Base-by-base conservation (phyloP, 73 alveolate species). In the Uronychia setigera region DNA sequence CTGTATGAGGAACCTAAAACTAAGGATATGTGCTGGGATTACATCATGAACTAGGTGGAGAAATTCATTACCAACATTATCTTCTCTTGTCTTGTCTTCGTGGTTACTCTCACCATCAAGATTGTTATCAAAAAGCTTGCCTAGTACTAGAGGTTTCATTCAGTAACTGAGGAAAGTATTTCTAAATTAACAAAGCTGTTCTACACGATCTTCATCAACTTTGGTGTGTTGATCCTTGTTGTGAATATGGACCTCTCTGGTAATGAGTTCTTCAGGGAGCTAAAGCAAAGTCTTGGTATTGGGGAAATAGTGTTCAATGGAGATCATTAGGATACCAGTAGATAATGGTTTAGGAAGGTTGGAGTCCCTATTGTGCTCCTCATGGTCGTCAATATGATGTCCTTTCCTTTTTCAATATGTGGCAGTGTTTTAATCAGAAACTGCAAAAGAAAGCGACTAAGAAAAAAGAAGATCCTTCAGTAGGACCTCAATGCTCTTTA, bases 291-390 rank as follows among this genome's bases (percentile, higher is more conserved):
- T n/a, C 77, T 74, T n/a, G 82, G 82, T n/a, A 35, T 78, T 58
- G 89, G 89, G 0, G 80, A 60, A 27, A 30, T 60, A 77, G 34
- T 82, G 32, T 74, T 82, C 25, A 82, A 82, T 33, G 89, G 89
- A n/a, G 32, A 31, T 0, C 74, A 32, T 59, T 60, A 78, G 13
- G 89, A 82, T 35, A 31, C 74, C 13, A 78, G 74, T 74, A 82
- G 89, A 35, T 19, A 58, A 5, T 82, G 89, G 89, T 76, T 28
- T 58, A 9, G 28, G n/a, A 32, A 76, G 27, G 81, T 76, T 29
- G 81, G 81, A 13, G 81, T 76, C 27, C 81, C 81, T 13, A 31
- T 76, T 26, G 31, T 76, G 27, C 25, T 32, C 1, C 81, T 76
- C 27, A 76, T 76, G 81, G 1, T 30, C 1, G 81, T 76, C n/a